A percentile compares a stretch with the other conserved stretches of the same genome.
These are phyloP conservation scores for Oryza punctata DNA, from an alignment of 176 grass and related monocot species.

Conservation along the genomic window DNA sequence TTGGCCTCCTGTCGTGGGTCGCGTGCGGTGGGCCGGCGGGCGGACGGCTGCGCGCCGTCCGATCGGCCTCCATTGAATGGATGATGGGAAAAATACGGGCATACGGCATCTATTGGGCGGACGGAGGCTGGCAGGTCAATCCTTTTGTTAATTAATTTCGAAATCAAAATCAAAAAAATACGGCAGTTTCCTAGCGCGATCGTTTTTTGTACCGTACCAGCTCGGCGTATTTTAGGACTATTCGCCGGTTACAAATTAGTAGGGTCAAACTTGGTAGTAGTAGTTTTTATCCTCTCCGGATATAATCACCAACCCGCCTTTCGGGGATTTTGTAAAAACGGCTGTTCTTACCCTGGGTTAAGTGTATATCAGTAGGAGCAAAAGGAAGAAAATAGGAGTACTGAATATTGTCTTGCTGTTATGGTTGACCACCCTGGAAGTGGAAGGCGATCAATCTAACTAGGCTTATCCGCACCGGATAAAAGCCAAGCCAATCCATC, in stretches of 20 bases:
- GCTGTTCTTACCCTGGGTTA: neutral
- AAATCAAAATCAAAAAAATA: neutral
- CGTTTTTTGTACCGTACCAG: neutral
- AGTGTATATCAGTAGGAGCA: too few species aligned
- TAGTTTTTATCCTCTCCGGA: neutral
- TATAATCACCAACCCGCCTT: neutral
- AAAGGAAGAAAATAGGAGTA: too few species aligned
- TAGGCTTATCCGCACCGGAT: slow-evolving; percentile 11
- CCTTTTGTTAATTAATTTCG: slow-evolving; percentile 3
- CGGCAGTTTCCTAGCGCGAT: neutral
- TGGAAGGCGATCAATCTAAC: too few species aligned
- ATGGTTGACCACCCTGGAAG: neutral
- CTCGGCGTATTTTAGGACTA: neutral
- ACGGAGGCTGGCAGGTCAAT: neutral
- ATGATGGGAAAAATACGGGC: neutral
- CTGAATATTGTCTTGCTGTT: neutral
- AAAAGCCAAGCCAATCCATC: neutral
- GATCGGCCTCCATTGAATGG: slow-evolving; percentile 27
- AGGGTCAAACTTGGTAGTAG: neutral
- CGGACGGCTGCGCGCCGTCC: slow-evolving; percentile 29
- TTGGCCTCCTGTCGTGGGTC: slow-evolving; percentile 34
- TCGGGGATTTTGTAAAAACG: neutral
- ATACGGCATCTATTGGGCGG: neutral
- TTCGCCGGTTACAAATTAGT: neutral
- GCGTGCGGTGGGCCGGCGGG: slow-evolving; percentile 5